Evolutionary conservation across 2,329 filamentous ascomycete genomes (phyloP), one percentile per base, ranked within the genome.

Genomic region (Colletotrichum musae): DNA sequence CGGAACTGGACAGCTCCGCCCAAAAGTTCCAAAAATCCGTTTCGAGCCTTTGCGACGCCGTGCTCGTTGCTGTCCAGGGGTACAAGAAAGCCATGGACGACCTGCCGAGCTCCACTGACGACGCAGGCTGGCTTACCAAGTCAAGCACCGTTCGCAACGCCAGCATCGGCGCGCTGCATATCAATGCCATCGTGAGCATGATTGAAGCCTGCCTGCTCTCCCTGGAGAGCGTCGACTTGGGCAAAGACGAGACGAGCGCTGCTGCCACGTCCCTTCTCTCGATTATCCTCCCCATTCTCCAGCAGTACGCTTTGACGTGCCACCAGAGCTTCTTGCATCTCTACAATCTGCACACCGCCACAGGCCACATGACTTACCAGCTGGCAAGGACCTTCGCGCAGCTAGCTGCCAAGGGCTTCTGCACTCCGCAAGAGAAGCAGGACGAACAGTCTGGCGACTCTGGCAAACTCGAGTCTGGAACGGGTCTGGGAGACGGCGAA

Each of bases 401-500:
- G 68, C 88, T 99, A 58, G 91, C 93, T 1, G 88, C 90, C 0
- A 91, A 97, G 77, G 96, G 96, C 2, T 98, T 98, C 84, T 99
- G 96, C 77, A 94, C 91, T 21, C 96, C 96, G 0, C 87, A 92
- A 24, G 95, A 98, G 75, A 92, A 94, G 74, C 90, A 90, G 1
- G 89, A 93, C 48, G 89, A 91, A 57, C 89, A 91, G 65, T 86
- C 90, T 58, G 89, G 89, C 21, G 88, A 93, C 68, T 87, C 89
- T 26, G 93, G 95, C 13, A 93, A 97, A 74, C 85, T 98, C 36
- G 95, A 99, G 80, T 91, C 90, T 45, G 97, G 97, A 16, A 98
- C 95, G 12, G 97, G 96, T 41, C 89, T 99, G 26, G 97, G 96
- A 21, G 96, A 98, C 53, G 97, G 96, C 12, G 93, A 98, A 79